Evolutionary conservation across 2,329 filamentous ascomycete species (phyloP).

Genomic region (Cephalotrichum gorgonifer): DNA sequence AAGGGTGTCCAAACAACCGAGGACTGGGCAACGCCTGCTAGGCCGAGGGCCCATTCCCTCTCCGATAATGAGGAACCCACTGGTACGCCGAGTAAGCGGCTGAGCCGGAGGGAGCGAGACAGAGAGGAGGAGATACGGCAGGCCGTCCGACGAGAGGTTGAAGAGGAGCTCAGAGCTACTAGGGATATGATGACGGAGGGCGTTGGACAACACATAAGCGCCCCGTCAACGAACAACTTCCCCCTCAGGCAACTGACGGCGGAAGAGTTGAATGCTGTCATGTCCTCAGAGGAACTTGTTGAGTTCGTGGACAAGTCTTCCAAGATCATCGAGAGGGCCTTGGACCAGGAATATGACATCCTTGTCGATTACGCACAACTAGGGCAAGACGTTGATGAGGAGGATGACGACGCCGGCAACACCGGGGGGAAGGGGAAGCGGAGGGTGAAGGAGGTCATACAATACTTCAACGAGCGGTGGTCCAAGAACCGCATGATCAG

Average conservation of each 20-base stretch:
- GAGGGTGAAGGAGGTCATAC: constrained; percentile 75
- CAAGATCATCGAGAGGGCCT: constrained; percentile 90
- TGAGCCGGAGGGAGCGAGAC: constrained; percentile 70
- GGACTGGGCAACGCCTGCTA: constrained; percentile 51
- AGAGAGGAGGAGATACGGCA: constrained; percentile 82
- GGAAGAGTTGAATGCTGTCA: constrained; percentile 85
- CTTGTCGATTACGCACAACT: constrained; percentile 87
- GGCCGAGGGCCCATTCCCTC: constrained; percentile 43
- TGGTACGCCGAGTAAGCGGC: constrained; percentile 57
- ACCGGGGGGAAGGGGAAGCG: constrained; percentile 60
- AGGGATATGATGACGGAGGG: constrained; percentile 49
- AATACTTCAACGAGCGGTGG: constrained; percentile 93
- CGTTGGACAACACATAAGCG: constrained; percentile 27
- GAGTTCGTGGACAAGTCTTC: constrained; percentile 93
- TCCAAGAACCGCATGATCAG: constrained; percentile 97
- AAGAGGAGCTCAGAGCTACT: constrained; percentile 75
- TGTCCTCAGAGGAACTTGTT: constrained; percentile 83
- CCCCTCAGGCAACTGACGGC: constrained; percentile 69
- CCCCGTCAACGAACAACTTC: constrained; percentile 42
- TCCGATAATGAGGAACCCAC: constrained; percentile 54
- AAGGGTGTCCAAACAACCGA: constrained; percentile 90
- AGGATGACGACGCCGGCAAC: constrained; percentile 67
- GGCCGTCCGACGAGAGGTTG: constrained; percentile 78
- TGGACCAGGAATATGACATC: constrained; percentile 95
- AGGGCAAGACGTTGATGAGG: constrained; percentile 65